Base-by-base conservation (phyloP, 2,329 filamentous ascomycete species). In the Aspergillus cejpii region DNA sequence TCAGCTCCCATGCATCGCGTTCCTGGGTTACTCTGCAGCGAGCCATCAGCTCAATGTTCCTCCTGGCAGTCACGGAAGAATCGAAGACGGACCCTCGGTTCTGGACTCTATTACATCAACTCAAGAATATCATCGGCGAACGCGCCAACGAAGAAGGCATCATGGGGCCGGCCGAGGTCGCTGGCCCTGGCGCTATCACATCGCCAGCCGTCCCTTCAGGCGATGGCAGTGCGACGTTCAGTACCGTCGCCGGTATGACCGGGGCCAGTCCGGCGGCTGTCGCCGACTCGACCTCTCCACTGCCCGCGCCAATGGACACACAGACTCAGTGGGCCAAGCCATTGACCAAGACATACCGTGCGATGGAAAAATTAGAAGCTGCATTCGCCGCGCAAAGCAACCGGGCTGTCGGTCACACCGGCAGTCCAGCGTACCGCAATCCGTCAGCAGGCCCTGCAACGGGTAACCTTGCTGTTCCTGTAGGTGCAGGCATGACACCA, bases 21-120 rank as follows among this genome's bases (percentile, higher is more conserved):
- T 71, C 70, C 4, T 74, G 71, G 71, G 71, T 72, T 38, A 64
- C 65, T 15, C 50, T 74, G 17, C 71, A 74, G 48, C 67, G 71
- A 19, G 67, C 70, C 24, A 71, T 74, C 44, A 73, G 70, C 39
- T 70, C 67, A 5, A 69, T 71, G 12, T 73, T 74, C 52, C 57
- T 74, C 2, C 61, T 74, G 14, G 71, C 69, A 1, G 69, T 72
- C 6, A 61, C 71, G 5, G 68, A 70, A 11, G 71, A 74, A 47
- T 64, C 67, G 14, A 70, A 70, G 47, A 60, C 61, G 3, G 65
- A 72, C 20, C 52, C 66, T 1, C 61, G 62, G 6, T 64, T 72
- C 14, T 66, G 65, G 54, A 57, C 52, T 8, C 59, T 74, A 2
- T 54, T 74, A 5, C 65, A 61, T 27, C 61, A 67, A 27, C 60